Evolutionary conservation across 2,329 filamentous ascomycete species (phyloP), one percentile per base, ranked within the genome.

Genomic region (Madurella fahalii): DNA sequence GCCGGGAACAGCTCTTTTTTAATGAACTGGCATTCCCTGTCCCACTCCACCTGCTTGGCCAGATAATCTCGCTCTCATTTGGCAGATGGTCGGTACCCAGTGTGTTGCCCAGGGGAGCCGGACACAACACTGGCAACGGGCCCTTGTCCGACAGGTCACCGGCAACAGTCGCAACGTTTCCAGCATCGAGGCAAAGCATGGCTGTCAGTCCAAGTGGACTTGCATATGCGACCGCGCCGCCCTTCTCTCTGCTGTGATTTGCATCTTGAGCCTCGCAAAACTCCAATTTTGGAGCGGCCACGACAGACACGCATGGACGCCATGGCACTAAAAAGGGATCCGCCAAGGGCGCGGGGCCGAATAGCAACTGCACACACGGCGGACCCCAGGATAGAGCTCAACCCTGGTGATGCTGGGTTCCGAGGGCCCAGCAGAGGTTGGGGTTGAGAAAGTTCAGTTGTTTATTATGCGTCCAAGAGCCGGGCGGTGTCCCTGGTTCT

Each of bases 1-100:
- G 53, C 57, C 42, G 52, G 59, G 58, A 57, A 45, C 50, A 58
- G 51, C 53, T 51, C 45, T 42, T 52, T 47, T 60, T 62, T 54
- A 61, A 61, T 63, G 57, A 63, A 58, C 52, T 56, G 45, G 56
- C 52, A 31, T 57, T 56, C 62, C 61, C 56, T 61, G 59, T 50
- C 45, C 45, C 44, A 52, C 48, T 60, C 62, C 60, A 59, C 55
- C 48, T 39, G 55, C 37, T 50, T 44, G 5, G 37, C 43, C 45
- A 25, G 53, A 52, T 52, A 62, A 64, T 64, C 44, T 63, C 61
- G 53, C 43, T 52, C 40, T 50, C 50, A 60, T 61, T 59, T 61
- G 57, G 45, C 58, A 54, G 57, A 58, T 61, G 57, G 47, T 31
- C 42, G 52, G 59, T 62, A 60, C 60, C 56, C 61, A 53, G 32